Evolutionary conservation across 2,329 filamentous ascomycete species (phyloP).

Genomic region (Colletotrichum sp.): DNA sequence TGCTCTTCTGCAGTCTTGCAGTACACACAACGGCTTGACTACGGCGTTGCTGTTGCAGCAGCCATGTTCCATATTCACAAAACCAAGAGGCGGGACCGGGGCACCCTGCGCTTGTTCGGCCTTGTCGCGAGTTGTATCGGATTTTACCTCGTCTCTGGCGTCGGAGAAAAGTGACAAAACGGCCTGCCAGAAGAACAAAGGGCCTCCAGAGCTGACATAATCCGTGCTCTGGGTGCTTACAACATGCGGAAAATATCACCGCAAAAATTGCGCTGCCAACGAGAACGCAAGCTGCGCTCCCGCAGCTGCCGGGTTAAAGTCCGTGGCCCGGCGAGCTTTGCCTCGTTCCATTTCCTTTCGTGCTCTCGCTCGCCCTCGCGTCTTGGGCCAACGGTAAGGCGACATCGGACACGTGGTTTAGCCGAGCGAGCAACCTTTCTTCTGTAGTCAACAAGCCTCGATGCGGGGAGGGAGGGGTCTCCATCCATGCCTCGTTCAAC

Average conservation of each 20-base stretch:
- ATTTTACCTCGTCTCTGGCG: not conserved
- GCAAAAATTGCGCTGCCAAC: not conserved
- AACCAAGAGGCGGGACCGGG: not conserved
- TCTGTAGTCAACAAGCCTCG: not conserved
- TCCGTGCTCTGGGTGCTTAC: not conserved
- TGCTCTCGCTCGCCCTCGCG: not conserved
- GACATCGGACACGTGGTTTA: conserved; percentile 4
- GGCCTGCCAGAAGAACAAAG: not conserved
- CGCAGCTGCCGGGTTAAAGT: not conserved
- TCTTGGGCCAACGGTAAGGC: not conserved
- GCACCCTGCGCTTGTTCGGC: not conserved
- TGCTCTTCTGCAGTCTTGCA: not conserved
- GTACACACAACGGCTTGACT: not conserved
- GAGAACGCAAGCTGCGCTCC: not conserved
- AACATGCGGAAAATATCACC: not conserved
- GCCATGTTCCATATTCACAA: not conserved
- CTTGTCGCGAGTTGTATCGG: not conserved
- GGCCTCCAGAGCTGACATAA: not conserved
- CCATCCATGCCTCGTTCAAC: not conserved
- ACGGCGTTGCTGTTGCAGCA: not conserved
- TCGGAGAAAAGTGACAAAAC: not conserved
- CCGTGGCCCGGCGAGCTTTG: not conserved
- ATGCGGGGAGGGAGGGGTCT: not conserved
- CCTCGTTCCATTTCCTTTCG: not conserved
- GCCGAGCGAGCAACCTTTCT: too few species aligned